phyloP scores from a whole-genome alignment of 257 asterid species.

The Solanum tarijense region DNA sequence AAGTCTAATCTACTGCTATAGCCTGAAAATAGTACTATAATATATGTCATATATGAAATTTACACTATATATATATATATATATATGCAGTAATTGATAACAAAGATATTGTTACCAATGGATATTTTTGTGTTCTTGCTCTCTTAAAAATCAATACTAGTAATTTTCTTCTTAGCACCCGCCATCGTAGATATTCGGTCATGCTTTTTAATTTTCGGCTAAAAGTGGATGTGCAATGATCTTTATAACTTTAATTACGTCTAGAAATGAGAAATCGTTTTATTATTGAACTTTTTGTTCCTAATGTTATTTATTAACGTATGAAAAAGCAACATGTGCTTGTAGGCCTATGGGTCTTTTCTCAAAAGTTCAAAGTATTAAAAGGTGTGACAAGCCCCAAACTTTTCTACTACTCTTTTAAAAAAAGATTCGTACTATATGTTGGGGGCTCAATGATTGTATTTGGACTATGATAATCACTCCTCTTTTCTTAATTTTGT shows the following conservation, averaged over 20 bases:
- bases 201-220: background rate
- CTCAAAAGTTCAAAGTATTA: background rate
- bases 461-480: background rate
- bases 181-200: background rate
- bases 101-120: background rate
- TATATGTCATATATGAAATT: too few relatives aligned
- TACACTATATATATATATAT: too few relatives aligned
- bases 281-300: background rate
- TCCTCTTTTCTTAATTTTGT: background rate
- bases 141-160: background rate
- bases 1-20: too few relatives aligned
- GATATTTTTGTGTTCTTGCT: background rate
- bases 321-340: background rate
- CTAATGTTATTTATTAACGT: background rate
- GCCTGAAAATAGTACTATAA: too few relatives aligned
- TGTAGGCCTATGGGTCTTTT: background rate
- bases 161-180: background rate
- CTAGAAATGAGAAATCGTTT: background rate
- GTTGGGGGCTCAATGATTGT: background rate
- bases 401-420: background rate
- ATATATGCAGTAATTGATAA: background rate
- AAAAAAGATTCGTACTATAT: background rate
- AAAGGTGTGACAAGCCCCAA: background rate
- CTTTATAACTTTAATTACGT: background rate
- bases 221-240: background rate